Evolutionary conservation across 805 yeast species (phyloP).

Genomic region (Komagataella pastoris): DNA sequence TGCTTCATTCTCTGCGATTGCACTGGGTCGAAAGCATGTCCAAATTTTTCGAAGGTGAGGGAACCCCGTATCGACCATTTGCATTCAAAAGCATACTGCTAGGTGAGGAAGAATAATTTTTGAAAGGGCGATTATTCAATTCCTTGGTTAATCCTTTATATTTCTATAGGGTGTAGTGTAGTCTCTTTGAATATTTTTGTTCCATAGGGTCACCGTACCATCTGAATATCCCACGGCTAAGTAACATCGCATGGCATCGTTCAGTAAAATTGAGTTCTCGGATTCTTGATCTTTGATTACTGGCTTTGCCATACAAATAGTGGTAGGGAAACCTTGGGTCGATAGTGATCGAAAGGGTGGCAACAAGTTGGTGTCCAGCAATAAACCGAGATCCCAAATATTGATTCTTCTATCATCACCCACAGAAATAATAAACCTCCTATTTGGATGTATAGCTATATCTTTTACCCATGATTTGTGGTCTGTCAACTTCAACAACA

Average conservation of each 20-base stretch:
- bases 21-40: slow-evolving; percentile 99
- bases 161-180: background rate
- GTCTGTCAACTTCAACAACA: slow-evolving; percentile 46
- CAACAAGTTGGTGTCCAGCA: slow-evolving; percentile 44
- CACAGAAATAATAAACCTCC: slow-evolving; percentile 52
- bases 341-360: slow-evolving; percentile 16
- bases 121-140: background rate
- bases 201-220: slow-evolving; percentile 42
- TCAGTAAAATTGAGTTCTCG: slow-evolving; percentile 18
- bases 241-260: slow-evolving; percentile 43
- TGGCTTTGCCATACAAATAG: slow-evolving; percentile 2
- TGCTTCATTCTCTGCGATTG: slow-evolving; percentile 95
- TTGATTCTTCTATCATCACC: slow-evolving; percentile 70
- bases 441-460: slow-evolving; percentile 61
- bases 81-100: slow-evolving; percentile 30
- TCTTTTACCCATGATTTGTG: slow-evolving; percentile 83
- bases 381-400: slow-evolving; percentile 79
- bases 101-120: background rate
- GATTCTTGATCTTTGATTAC: slow-evolving; percentile 11
- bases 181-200: slow-evolving; percentile 1
- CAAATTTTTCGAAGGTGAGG: slow-evolving; percentile 95
- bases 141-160: background rate
- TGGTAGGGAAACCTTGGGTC: background rate
- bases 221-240: slow-evolving; percentile 57
- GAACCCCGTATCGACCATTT: slow-evolving; percentile 83